Evolutionary conservation across 2,329 filamentous ascomycete genomes (phyloP).

Genomic region (Cladosporium halotolerans): DNA sequence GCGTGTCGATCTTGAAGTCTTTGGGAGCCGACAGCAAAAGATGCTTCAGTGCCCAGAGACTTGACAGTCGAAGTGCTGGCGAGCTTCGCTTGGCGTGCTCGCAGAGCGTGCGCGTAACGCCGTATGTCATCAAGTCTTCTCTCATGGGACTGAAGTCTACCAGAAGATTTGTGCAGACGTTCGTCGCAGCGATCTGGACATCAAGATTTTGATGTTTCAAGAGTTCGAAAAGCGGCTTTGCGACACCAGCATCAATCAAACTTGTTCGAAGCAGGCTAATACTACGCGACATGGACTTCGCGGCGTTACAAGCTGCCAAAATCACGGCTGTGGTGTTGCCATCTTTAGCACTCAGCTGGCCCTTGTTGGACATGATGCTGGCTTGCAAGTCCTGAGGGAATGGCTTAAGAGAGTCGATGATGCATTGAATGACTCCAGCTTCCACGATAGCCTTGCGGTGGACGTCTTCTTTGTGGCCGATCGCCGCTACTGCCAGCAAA

Average conservation of each 20-base stretch:
- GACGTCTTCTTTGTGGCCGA: constrained; percentile 74
- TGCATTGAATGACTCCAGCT: constrained; percentile 70
- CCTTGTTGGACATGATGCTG: constrained; percentile 5
- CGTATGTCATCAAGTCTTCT: constrained; percentile 67
- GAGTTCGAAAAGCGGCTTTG: constrained; percentile 68
- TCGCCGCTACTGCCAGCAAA: constrained; percentile 71
- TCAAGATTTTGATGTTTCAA: constrained; percentile 69
- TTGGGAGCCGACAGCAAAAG: constrained; percentile 67
- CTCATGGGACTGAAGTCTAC: constrained; percentile 88
- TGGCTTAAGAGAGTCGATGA: constrained; percentile 74
- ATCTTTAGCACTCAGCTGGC: constrained; percentile 34
- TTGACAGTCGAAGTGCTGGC: constrained; percentile 72
- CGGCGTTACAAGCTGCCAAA: constrained; percentile 75
- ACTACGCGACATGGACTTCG: constrained; percentile 76
- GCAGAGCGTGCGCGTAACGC: constrained; percentile 71
- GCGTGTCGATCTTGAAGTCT: constrained; percentile 66
- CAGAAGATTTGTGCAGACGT: constrained; percentile 77
- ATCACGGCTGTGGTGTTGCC: constrained; percentile 76
- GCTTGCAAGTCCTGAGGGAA: constrained; percentile 1
- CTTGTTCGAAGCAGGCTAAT: constrained; percentile 78
- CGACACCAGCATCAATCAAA: constrained; percentile 78
- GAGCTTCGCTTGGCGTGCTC: constrained; percentile 77
- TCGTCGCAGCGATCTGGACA: constrained; percentile 79
- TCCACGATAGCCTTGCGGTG: constrained; percentile 78
- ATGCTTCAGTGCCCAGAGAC: constrained; percentile 91